Base-by-base conservation (phyloP, 1,284 basidiomycete species). In the Ganoderma boninense region DNA sequence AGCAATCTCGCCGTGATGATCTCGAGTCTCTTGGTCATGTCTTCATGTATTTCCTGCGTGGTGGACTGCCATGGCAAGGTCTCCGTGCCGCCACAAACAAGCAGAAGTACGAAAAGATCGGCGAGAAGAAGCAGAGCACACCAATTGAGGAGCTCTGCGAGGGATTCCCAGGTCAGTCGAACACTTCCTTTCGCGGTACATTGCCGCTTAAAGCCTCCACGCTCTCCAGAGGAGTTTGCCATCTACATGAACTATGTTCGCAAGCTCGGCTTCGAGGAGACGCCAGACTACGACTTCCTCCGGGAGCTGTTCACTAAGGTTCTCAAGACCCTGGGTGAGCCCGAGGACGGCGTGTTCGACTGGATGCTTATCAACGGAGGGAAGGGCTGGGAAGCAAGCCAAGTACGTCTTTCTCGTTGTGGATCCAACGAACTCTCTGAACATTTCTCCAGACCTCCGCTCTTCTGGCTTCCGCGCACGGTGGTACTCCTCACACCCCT, bases 161-260 rank as follows among this genome's bases (percentile, higher is more conserved):
- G 79, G 96, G 96, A 35, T 98, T 97, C 84, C 97, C 97, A 76
- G 95, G 96, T 96, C 71, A 78, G 93, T 84, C 20, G 26, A 23
- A 23, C 56, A 54, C 32, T 56, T 29, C 14, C 43, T n/a, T 2
- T 8, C 23, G 40, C n/a, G 29, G 18, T 40, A 26, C 49, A 62
- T 46, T 38, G 35, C 65, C 44, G 61, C 56, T 67, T 26, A 29
- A 68, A 57, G 65, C 11, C 67, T 7, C 18, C 52, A 40, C 60
- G 65, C 67, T 62, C 79, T 80, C 73, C 86, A 92, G 97, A 98
- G 87, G 97, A 98, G 80, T 97, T 97, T 79, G 90, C 92, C 66
- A 98, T 98, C 78, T 98, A 97, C 84, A 95, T 98, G 91, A 97
- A 97, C 84, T 98, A 98, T 80, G 95, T 97, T 76, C 94, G 96